phyloP scores from a whole-genome alignment of 2,329 filamentous ascomycete genomes.

The Calonectria multiphialidica region DNA sequence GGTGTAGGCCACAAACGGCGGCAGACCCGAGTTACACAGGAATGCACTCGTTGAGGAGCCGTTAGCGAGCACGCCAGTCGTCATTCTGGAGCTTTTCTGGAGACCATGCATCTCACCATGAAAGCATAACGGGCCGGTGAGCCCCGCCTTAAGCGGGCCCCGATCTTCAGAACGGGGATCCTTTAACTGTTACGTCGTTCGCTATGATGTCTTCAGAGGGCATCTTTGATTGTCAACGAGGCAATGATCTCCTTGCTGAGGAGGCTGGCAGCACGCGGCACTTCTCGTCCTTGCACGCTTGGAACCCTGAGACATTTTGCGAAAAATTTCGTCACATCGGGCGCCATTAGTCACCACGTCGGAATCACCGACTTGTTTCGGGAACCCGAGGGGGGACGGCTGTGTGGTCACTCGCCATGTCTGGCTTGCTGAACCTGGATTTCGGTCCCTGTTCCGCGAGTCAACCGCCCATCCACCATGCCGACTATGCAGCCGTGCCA shows the following conservation, averaged over 20 bases:
- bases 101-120: conserved; percentile 29
- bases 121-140: conserved; percentile 32
- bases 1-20: background rate
- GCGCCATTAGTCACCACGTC: conserved; percentile 25
- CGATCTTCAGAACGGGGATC: conserved; percentile 38
- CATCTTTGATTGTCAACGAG: conserved; percentile 16
- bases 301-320: conserved; percentile 11
- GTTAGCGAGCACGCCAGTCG: conserved; percentile 31
- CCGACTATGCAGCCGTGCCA: conserved; percentile 7
- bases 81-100: conserved; percentile 39
- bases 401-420: conserved; percentile 4
- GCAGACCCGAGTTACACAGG: conserved; percentile 23
- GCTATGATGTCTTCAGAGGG: conserved; percentile 13
- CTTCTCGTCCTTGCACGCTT: background rate
- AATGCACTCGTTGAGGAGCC: conserved; percentile 12
- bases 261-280: background rate
- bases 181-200: conserved; percentile 26
- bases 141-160: conserved; percentile 39
- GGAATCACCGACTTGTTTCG: conserved; percentile 35
- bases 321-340: conserved; percentile 2
- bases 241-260: conserved; percentile 9
- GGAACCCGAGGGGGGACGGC: conserved; percentile 25
- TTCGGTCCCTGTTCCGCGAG: conserved; percentile 10
- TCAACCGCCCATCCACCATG: conserved; percentile 26
- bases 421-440: conserved; percentile 13